Evolutionary conservation across 1,284 basidiomycete species (phyloP), one percentile per base, ranked within the genome.

Genomic region (Phellinidium pouzarii): DNA sequence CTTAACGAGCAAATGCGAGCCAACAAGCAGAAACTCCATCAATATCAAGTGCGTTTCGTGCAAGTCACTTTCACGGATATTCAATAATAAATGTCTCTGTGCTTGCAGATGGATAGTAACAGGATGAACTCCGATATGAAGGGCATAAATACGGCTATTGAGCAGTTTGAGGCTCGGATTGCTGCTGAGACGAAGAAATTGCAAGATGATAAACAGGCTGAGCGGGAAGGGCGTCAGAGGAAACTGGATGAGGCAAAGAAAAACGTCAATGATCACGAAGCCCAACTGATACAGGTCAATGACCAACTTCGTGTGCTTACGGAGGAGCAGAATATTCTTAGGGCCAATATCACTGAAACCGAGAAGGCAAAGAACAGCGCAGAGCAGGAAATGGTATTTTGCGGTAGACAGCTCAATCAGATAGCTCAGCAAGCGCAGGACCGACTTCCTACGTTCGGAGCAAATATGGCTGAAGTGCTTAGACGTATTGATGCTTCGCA

Each of bases 401-500:
- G 67, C 49, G 67, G 76, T 34, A 65, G 38, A 1, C 45, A 44
- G 38, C 14, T 43, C 23, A 25, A 67, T 4, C 76, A 77, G 65
- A 77, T 85, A 49, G 59, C 60, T 40, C 67, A 70, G 37, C 68
- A 75, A 41, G 76, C 79, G 59, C 72, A 74, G 54, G 80, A 83
- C 60, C 72, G 68, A 43, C 70, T 82, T n/a, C 71, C 76, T 11
- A 72, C 77, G 2, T 91, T 82, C 58, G 88, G 87, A 1, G 68
- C 62, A 20, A 74, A 87, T 56, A 80, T 89, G 61, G 71, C 84
- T 45, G 62, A 63, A 0, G 74, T 92, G n/a, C 57, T 85, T 19
- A 71, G 73, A 4, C 70, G 66, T 37, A 87, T 96, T 47, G 60
- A 70, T n/a, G 60, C 60, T 7, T 69, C 71, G 58, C 65, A 60